Evolutionary conservation across 1,284 basidiomycete genomes (phyloP), one percentile per base, ranked within the genome.

Genomic region (Malassezia sp.): DNA sequence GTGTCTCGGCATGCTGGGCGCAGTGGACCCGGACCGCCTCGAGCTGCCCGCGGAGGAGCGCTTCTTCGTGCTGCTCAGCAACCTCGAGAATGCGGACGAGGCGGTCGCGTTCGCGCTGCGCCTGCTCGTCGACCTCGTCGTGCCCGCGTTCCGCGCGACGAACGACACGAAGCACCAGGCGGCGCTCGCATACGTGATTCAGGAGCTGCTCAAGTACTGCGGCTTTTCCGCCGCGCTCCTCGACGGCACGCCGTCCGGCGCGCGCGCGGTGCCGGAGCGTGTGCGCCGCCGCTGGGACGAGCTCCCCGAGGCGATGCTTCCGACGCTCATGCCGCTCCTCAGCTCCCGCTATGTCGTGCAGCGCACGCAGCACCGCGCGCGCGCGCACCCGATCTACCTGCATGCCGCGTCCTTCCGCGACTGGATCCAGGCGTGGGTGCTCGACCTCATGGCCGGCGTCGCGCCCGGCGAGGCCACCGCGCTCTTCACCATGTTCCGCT

Each of bases 21-120:
- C 93, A 1, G 78, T 93, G 15, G 93, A 99, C 72, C 90, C 93
- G 0, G 93, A 97, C 73, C 79, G 93, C 45, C 83, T 87, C 63
- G 83, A 87, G 53, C 74, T 85, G 31, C 73, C 73, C 5, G 68
- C 76, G 29, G 76, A 77, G 28, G 80, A 83, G 53, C 72, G 78
- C 2, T 77, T 79, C 30, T 81, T 84, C 72, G 77, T 86, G 29
- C 77, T 96, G 41, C 75, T 82, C 46, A 78, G 77, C 61, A 90
- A 97, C 71, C 95, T 91, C 65, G 76, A 74, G 3, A 83, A 91
- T 52, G 79, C 83, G 41, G 76, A 77, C 14, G 91, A 96, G 71
- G 79, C 85, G 0, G 74, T 81, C 38, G 64, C 76, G 5, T 97
- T 97, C 64, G 87, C 83, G 1, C 71, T 90, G 18, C 84, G 90